Conservation (phyloP, 768 basidiomycete species). For the Galerina marginata region DNA sequence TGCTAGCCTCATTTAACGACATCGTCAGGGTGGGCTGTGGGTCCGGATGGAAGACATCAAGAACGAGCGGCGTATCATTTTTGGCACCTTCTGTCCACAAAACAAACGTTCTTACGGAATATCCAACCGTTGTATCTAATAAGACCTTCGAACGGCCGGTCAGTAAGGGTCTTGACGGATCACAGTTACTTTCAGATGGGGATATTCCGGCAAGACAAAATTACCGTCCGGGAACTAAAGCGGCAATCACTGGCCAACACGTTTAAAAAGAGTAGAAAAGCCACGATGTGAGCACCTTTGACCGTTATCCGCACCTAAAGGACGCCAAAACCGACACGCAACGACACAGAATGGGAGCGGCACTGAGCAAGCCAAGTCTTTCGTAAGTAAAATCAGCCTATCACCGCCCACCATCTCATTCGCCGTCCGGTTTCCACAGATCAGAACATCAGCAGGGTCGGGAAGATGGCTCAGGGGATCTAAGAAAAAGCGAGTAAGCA, state of each 20-base stretch:
- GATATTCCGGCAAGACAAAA: not conserved
- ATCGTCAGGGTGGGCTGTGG: constrained; percentile 34
- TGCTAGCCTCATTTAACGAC: constrained; percentile 15
- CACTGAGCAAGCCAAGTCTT: too few relatives aligned
- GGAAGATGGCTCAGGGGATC: not conserved
- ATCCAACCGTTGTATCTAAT: too few relatives aligned
- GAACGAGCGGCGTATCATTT: not conserved
- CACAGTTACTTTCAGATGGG: not conserved
- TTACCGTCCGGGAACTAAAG: not conserved
- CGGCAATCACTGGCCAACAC: not conserved
- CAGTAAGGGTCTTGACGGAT: too few relatives aligned
- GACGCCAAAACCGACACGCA: too few relatives aligned
- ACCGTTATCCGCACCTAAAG: too few relatives aligned
- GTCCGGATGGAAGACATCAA: constrained; percentile 28
- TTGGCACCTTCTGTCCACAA: too few relatives aligned
- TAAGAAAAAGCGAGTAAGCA: not conserved
- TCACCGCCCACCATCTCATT: not conserved
- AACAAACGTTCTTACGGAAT: too few relatives aligned
- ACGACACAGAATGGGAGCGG: too few relatives aligned
- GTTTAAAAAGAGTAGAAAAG: not conserved
- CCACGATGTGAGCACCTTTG: too few relatives aligned
- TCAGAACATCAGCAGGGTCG: constrained; percentile 7
- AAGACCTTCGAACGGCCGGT: too few relatives aligned
- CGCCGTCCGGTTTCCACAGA: not conserved
- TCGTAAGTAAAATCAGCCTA: too few relatives aligned